These are phyloP conservation scores for Plectranthus barbatus DNA, from an alignment of 257 asterid species.

Conservation along the genomic window DNA sequence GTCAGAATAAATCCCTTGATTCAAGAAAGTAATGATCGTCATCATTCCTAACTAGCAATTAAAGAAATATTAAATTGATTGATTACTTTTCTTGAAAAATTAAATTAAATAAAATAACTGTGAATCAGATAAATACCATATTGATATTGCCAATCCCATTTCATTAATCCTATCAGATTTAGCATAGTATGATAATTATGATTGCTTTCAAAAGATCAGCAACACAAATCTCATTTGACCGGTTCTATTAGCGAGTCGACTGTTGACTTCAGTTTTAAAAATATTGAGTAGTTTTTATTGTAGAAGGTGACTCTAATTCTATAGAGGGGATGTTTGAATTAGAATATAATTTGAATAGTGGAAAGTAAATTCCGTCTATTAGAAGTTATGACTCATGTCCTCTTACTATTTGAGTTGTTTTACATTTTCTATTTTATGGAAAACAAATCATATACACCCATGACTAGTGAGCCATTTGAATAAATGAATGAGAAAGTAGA, in stretches of 20 bases:
- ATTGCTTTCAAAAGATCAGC: too few relatives aligned
- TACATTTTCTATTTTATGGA: too few relatives aligned
- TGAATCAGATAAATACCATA: too few relatives aligned
- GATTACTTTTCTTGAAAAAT: conserved; percentile 8
- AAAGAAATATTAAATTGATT: background rate
- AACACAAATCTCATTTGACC: background rate
- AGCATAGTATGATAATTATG: background rate
- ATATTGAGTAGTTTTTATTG: background rate
- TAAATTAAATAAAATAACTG: too few relatives aligned
- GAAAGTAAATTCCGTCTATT: background rate
- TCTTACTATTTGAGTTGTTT: background rate
- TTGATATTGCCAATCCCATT: too few relatives aligned
- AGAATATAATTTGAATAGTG: background rate
- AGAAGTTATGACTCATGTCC: background rate
- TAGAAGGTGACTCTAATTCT: background rate
- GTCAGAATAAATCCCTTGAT: conserved; percentile 16
- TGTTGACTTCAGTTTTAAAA: background rate
- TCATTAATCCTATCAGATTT: background rate
- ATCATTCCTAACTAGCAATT: conserved; percentile 29
- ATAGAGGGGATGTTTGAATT: background rate
- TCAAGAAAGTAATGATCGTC: conserved; percentile 37
- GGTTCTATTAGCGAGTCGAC: background rate
- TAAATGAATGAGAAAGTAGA: conserved; percentile 16
- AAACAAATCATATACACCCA: background rate
- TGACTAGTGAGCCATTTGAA: conserved; percentile 14